Percentiles rank a stretch among this genome's conserved stretches.
These are phyloP conservation scores for Cymbidium sinense DNA, from an alignment of 106 monocot species.

Conservation along the genomic window DNA sequence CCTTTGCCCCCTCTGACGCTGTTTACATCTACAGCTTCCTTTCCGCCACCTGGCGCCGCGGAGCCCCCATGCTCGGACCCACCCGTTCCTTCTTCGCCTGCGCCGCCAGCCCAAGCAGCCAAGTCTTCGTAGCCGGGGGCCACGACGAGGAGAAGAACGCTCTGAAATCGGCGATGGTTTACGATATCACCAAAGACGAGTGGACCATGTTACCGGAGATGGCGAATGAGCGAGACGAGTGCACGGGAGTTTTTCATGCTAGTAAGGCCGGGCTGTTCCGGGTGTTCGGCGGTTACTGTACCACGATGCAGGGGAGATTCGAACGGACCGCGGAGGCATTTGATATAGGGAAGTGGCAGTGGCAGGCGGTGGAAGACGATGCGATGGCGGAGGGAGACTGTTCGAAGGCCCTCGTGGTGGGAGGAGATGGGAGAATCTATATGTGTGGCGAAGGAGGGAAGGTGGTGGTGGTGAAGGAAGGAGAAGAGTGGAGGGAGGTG, in stretches of 20 bases:
- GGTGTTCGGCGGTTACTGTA: slow-evolving; percentile 30
- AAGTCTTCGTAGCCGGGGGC: slow-evolving; percentile 47
- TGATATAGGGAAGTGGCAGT: slow-evolving; percentile 14
- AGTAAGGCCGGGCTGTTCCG: slow-evolving; percentile 4
- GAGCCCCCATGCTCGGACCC: slow-evolving; percentile 33
- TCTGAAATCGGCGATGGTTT: slow-evolving; percentile 29
- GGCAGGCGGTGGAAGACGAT: slow-evolving; percentile 32
- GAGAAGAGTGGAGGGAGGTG: slow-evolving; percentile 31
- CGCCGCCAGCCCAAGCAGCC: slow-evolving; percentile 8
- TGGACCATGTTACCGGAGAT: slow-evolving; percentile 38
- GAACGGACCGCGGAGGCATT: slow-evolving; percentile 22
- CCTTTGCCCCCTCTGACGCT: slow-evolving; percentile 18
- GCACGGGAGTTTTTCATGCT: slow-evolving; percentile 19
- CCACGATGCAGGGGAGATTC: slow-evolving; percentile 29
- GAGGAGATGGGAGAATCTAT: slow-evolving; percentile 34
- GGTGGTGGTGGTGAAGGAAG: slow-evolving; percentile 29
- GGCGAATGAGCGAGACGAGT: slow-evolving; percentile 39
- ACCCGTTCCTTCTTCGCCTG: slow-evolving; percentile 41
- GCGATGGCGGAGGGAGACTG: slow-evolving; percentile 17
- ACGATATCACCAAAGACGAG: slow-evolving; percentile 32
- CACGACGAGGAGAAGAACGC: slow-evolving; percentile 59
- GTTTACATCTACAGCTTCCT: slow-evolving; percentile 35
- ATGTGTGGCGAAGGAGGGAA: slow-evolving; percentile 9
- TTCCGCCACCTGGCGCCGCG: slow-evolving; percentile 20
- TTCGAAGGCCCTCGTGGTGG: slow-evolving; percentile 24